Percentiles rank a stretch among this genome's conserved stretches.
Conservation (phyloP, 179 eudicot genomes). For the Beta corolliflora region DNA sequence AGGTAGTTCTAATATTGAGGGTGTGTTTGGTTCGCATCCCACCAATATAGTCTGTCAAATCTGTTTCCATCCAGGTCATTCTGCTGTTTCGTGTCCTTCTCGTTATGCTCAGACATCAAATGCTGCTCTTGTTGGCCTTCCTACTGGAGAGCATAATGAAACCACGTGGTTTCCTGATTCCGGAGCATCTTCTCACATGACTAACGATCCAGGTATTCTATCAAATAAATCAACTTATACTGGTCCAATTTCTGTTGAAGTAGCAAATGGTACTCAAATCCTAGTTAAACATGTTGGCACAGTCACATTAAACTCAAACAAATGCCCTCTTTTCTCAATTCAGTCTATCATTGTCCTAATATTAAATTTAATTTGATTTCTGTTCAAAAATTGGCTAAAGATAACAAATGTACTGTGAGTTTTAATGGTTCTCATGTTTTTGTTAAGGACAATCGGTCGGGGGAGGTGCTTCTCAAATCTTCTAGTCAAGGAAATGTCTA, state of each 20-base stretch:
- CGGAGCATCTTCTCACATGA: not conserved
- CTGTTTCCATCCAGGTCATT: too few relatives aligned
- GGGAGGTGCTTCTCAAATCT: not conserved
- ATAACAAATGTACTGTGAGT: too few relatives aligned
- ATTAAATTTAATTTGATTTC: not conserved
- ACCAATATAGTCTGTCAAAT: too few relatives aligned
- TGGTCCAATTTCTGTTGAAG: not conserved
- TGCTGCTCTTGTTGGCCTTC: too few relatives aligned
- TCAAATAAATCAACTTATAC: not conserved
- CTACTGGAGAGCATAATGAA: too few relatives aligned
- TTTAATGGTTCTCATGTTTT: not conserved
- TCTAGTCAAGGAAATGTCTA: not conserved
- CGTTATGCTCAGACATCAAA: too few relatives aligned
- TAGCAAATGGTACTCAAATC: not conserved
- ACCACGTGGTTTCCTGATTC: not conserved
- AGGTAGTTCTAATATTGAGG: too few relatives aligned
- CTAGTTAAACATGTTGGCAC: not conserved
- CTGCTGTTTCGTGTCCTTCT: too few relatives aligned
- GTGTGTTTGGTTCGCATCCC: too few relatives aligned
- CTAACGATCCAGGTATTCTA: not conserved
- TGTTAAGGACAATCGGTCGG: not conserved
- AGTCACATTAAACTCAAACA: not conserved
- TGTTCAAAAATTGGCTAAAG: too few relatives aligned
- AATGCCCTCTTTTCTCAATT: too few relatives aligned
- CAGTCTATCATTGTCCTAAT: not conserved